Conservation (phyloP, 495 filamentous ascomycete species). For the Cenococcum geophilum region DNA sequence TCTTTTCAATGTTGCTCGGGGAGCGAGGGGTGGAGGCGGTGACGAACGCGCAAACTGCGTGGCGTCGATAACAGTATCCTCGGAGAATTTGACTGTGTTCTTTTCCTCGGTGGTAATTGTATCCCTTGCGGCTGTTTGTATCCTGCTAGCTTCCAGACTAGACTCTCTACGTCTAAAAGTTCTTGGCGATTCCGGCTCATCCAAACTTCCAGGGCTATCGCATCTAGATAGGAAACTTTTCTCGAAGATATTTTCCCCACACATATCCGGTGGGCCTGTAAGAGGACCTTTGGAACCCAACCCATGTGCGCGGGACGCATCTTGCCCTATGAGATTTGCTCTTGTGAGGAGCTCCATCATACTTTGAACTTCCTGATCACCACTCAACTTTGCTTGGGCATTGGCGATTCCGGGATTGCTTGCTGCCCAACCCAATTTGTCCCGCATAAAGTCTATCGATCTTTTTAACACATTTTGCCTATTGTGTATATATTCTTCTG, state of each 20-base stretch:
- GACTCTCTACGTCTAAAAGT: not conserved
- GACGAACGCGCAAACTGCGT: slow-evolving; percentile 7
- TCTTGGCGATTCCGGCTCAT: slow-evolving; percentile 40
- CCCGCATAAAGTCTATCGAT: slow-evolving; percentile 95
- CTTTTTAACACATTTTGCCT: slow-evolving; percentile 90
- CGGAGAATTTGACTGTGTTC: not conserved
- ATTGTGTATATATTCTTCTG: slow-evolving; percentile 81
- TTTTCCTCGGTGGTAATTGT: not conserved
- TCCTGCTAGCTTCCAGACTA: not conserved
- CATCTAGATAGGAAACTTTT: slow-evolving; percentile 53
- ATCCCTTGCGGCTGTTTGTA: not conserved
- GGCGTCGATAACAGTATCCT: not conserved
- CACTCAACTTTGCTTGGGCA: slow-evolving; percentile 73
- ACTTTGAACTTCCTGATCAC: slow-evolving; percentile 79
- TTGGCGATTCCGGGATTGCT: slow-evolving; percentile 59
- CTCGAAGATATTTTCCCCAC: slow-evolving; percentile 73
- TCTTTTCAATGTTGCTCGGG: slow-evolving; percentile 69
- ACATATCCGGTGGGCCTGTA: slow-evolving; percentile 66
- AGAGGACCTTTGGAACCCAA: slow-evolving; percentile 53
- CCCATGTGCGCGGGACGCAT: slow-evolving; percentile 43
- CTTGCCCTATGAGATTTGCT: slow-evolving; percentile 62
- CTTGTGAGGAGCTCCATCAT: slow-evolving; percentile 83
- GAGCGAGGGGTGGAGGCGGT: slow-evolving; percentile 39
- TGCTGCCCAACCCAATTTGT: slow-evolving; percentile 77
- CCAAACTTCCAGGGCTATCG: slow-evolving; percentile 48